Base-by-base conservation (phyloP, 1,139 yeast species). In the Debaryomyces udenii region DNA sequence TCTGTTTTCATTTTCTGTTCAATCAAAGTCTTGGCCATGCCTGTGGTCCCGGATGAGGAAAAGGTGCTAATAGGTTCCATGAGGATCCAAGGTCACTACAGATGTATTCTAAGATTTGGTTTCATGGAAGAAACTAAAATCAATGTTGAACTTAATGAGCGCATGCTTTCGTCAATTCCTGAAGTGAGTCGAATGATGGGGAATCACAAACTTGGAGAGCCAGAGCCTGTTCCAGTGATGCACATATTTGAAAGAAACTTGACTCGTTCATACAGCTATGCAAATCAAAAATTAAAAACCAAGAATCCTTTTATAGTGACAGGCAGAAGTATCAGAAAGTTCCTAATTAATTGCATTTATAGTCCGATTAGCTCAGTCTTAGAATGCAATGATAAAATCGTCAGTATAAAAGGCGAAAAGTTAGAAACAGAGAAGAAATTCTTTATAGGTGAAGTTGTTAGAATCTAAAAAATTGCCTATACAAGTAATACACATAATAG, bases 41-140 rank as follows among this genome's bases (percentile, higher is more conserved):
- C 81, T 3, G 53, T 48, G 37, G 66, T 75, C 6, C 65, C 62
- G 1, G 46, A 45, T 4, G 70, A 63, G 4, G 75, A 72, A 34
- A 58, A 76, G 35, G 56, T 73, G 1, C 50, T 70, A 27, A 46
- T 75, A 24, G 72, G 68, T 2, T 55, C 65, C 26, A 70, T 74
- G 50, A 65, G 59, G 39, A 51, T 72, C 23, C 64, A 69, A 1
- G 77, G 77, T 1, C 74, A 74, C 45, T 74, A 66, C 57, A 61
- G 76, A 43, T 74, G 79, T 48, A 59, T 74, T 14, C 45, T 74
- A 9, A 57, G 76, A 35, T 71, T 64, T 45, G 80, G 80, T 4
- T 75, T 74, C 52, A 71, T 69, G 70, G 77, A 73, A 44, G 64
- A 64, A 16, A 58, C 68, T 9, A 43, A 45, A 31, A 56, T 73